Evolutionary conservation across 1,284 basidiomycete species (phyloP).

Genomic region (Microbotryum lychnidis-dioicae): DNA sequence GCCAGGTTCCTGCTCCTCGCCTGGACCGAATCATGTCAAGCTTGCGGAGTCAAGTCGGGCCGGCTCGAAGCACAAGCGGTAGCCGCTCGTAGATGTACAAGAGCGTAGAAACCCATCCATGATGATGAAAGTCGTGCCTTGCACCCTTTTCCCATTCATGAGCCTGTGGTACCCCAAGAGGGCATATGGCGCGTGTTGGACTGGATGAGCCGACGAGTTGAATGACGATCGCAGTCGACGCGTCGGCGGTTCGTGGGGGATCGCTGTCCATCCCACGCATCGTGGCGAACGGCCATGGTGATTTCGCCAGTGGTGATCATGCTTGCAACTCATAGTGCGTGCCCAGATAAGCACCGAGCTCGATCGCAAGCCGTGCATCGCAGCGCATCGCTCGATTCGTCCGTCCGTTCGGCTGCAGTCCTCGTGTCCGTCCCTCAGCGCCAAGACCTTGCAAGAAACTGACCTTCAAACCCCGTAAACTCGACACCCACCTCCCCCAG

Average conservation of each 20-base stretch:
- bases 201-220: no score
- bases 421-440: background rate
- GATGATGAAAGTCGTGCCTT: no score
- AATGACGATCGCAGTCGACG: background rate
- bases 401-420: background rate
- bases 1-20: background rate
- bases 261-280: constrained; percentile 2
- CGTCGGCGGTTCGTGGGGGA: background rate
- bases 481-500: constrained; percentile 31
- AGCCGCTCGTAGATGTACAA: background rate
- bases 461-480: constrained; percentile 23
- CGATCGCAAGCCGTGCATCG: constrained; percentile 8
- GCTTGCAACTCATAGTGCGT: no score
- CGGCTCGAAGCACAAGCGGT: no score
- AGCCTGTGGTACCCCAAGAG: no score
- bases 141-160: no score
- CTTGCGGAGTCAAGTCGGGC: no score
- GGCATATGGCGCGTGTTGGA: no score
- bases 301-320: no score
- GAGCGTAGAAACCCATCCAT: no score
- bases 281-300: background rate
- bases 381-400: constrained; percentile 5
- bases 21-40: no score
- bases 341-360: background rate
- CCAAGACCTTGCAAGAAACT: background rate